A percentile compares a stretch with the other conserved stretches of the same genome.
Evolutionary conservation across 2,329 filamentous ascomycete genomes (phyloP).

Genomic region (Pestalotiopsis sp.): DNA sequence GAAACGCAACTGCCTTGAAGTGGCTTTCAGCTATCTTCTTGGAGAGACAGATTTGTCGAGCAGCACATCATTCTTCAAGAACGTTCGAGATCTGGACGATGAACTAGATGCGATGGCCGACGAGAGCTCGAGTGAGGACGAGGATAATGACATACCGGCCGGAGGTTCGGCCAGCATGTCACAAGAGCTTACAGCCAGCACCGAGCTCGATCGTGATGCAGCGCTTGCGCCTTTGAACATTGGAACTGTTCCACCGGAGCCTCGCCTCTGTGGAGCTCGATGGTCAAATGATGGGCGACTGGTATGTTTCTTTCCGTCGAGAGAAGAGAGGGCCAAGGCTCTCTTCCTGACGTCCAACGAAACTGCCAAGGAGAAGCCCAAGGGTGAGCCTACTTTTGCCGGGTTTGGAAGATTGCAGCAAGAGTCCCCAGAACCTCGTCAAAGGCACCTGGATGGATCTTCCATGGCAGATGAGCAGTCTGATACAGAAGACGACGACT

Average conservation of each 20-base stretch:
- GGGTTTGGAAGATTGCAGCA: slow-evolving; percentile 59
- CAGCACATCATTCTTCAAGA: slow-evolving; percentile 64
- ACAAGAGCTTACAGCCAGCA: slow-evolving; percentile 59
- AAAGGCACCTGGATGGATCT: slow-evolving; percentile 50
- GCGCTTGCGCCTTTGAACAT: slow-evolving; percentile 55
- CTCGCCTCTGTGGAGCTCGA: slow-evolving; percentile 60
- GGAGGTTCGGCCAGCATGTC: slow-evolving; percentile 62
- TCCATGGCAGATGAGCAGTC: slow-evolving; percentile 55
- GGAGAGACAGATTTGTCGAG: slow-evolving; percentile 64
- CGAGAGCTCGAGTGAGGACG: slow-evolving; percentile 84
- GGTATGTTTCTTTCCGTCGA: slow-evolving; percentile 70
- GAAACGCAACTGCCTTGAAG: slow-evolving; percentile 64
- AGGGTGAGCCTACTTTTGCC: slow-evolving; percentile 58
- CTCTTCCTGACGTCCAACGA: slow-evolving; percentile 50
- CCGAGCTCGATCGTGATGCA: slow-evolving; percentile 48
- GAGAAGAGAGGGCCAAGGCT: slow-evolving; percentile 60
- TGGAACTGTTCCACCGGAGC: slow-evolving; percentile 57
- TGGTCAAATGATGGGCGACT: slow-evolving; percentile 66
- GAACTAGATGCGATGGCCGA: slow-evolving; percentile 60
- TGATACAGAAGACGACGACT: slow-evolving; percentile 50
- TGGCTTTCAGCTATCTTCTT: slow-evolving; percentile 63
- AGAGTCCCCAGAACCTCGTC: slow-evolving; percentile 49
- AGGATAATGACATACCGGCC: slow-evolving; percentile 61
- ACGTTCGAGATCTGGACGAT: slow-evolving; percentile 65
- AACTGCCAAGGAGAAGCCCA: slow-evolving; percentile 49